These are phyloP conservation scores for Fusarium camptoceras DNA, from an alignment of 2,329 filamentous ascomycete genomes.

Conservation along the genomic window DNA sequence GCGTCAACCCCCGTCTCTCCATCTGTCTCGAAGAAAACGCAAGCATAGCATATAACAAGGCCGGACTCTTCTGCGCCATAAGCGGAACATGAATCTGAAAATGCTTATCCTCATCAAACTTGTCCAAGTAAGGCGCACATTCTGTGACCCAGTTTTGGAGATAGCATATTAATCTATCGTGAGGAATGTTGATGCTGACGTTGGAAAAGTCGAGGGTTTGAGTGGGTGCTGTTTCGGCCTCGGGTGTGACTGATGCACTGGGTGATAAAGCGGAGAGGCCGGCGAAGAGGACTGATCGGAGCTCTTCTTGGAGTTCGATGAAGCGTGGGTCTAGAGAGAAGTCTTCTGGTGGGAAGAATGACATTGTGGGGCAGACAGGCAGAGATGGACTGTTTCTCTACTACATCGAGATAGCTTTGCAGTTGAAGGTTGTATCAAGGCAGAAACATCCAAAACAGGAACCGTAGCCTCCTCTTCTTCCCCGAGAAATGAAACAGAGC, in stretches of 20 bases:
- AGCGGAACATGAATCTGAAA: slow-evolving; percentile 65
- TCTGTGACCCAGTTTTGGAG: slow-evolving; percentile 64
- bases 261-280: slow-evolving; percentile 45
- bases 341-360: slow-evolving; percentile 47
- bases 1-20: slow-evolving; percentile 61
- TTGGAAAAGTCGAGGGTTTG: slow-evolving; percentile 45
- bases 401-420: neutral
- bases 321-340: slow-evolving; percentile 55
- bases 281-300: slow-evolving; percentile 57
- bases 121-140: slow-evolving; percentile 63
- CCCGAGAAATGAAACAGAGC: slow-evolving; percentile 2
- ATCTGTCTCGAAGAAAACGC: slow-evolving; percentile 66
- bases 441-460: neutral
- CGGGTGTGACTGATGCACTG: slow-evolving; percentile 47
- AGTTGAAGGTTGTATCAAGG: neutral
- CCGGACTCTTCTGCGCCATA: slow-evolving; percentile 58
- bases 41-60: slow-evolving; percentile 62
- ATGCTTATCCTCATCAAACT: slow-evolving; percentile 64
- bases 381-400: neutral
- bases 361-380: slow-evolving; percentile 11
- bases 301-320: slow-evolving; percentile 58
- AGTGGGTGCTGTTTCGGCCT: slow-evolving; percentile 19
- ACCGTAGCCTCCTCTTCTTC: slow-evolving; percentile 10
- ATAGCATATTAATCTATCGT: slow-evolving; percentile 48
- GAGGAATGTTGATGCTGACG: slow-evolving; percentile 46